phyloP scores from a whole-genome alignment of 306 rosid genomes.

The Gastrolobium bilobum region DNA sequence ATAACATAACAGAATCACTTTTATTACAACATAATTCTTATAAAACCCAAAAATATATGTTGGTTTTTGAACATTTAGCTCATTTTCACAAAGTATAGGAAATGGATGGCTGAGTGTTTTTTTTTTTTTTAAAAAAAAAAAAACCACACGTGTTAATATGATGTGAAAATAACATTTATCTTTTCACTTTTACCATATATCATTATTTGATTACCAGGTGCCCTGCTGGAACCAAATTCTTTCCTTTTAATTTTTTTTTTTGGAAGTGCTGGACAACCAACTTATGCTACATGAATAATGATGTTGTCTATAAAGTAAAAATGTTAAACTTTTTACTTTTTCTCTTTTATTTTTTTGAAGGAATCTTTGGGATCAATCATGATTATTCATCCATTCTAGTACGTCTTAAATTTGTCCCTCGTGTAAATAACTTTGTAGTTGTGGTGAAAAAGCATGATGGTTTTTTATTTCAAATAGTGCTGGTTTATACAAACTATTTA shows the following conservation, averaged over 20 bases:
- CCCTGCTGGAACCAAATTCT: neutral
- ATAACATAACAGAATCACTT: too few species aligned
- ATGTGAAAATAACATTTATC: neutral
- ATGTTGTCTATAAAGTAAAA: slow-evolving; percentile 14
- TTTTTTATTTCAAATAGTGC: neutral
- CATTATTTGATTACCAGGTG: neutral
- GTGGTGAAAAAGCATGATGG: neutral
- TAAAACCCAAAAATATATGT: neutral
- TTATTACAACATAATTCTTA: too few species aligned
- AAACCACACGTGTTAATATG: neutral
- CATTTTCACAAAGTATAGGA: neutral
- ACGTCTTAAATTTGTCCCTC: too few species aligned
- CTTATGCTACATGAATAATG: neutral
- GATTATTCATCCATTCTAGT: neutral
- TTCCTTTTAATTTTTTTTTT: too few species aligned
- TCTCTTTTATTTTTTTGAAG: neutral
- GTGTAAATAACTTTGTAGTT: neutral
- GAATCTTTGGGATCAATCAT: slow-evolving; percentile 5
- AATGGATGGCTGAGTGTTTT: neutral
- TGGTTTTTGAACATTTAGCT: slow-evolving; percentile 7
- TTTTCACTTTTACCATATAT: neutral
- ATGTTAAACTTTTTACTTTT: neutral
- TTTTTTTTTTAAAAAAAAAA: neutral
- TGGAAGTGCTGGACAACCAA: neutral
- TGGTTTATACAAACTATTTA: neutral